Evolutionary conservation across 1,284 basidiomycete species (phyloP).

Genomic region (Boletellus sp.): DNA sequence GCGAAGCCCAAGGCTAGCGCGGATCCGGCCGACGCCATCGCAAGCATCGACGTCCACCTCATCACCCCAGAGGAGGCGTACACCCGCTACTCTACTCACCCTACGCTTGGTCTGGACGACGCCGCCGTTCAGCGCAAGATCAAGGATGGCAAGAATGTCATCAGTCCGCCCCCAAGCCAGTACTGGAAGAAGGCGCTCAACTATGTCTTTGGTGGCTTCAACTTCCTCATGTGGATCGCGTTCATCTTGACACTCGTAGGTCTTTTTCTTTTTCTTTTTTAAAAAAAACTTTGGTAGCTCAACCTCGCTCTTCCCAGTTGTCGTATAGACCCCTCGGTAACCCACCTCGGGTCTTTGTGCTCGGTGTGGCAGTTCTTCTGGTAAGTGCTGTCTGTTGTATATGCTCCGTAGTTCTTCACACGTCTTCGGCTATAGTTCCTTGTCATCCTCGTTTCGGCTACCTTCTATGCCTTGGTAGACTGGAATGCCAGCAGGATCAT

Average conservation of each 20-base stretch:
- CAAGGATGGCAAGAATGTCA: slow-evolving; percentile 45
- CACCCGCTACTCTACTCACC: slow-evolving; percentile 43
- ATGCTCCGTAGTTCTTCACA: background rate
- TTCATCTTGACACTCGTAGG: slow-evolving; percentile 43
- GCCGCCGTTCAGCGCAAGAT: slow-evolving; percentile 36
- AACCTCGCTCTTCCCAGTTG: slow-evolving; percentile 41
- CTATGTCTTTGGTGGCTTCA: slow-evolving; percentile 53
- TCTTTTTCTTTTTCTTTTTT: slow-evolving; percentile 12
- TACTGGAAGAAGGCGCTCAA: slow-evolving; percentile 47
- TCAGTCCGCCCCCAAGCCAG: slow-evolving; percentile 44
- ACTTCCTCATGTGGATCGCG: slow-evolving; percentile 49
- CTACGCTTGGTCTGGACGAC: slow-evolving; percentile 41
- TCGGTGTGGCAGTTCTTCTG: slow-evolving; percentile 72
- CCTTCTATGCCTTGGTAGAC: slow-evolving; percentile 39
- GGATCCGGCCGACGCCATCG: slow-evolving; percentile 38
- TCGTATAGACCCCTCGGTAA: slow-evolving; percentile 45
- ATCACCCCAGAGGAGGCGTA: slow-evolving; percentile 40
- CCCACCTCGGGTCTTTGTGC: slow-evolving; percentile 46
- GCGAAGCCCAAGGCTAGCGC: slow-evolving; percentile 11
- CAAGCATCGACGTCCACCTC: slow-evolving; percentile 45
- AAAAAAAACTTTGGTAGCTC: slow-evolving; percentile 10
- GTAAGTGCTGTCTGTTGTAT: slow-evolving; percentile 50
- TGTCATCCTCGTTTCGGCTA: slow-evolving; percentile 66
- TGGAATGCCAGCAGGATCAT: slow-evolving; percentile 35
- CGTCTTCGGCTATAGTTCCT: slow-evolving; percentile 19